These are phyloP conservation scores for Teunomyces lycoperdinae DNA, from an alignment of 805 yeast species.

Conservation along the genomic window DNA sequence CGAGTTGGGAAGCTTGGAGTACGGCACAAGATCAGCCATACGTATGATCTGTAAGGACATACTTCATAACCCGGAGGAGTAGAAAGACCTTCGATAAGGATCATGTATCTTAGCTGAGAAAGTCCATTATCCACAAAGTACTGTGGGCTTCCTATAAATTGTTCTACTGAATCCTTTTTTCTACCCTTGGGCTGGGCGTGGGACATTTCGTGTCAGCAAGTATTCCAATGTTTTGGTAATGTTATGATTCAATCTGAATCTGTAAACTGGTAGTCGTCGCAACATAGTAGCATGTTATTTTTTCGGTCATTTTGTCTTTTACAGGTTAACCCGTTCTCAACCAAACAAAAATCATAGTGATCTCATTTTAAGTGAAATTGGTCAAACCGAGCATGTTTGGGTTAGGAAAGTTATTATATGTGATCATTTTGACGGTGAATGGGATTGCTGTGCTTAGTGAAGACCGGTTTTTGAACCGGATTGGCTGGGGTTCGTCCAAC, in stretches of 20 bases:
- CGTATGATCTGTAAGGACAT: constrained; percentile 68
- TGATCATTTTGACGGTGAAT: constrained; percentile 59
- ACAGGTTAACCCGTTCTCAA: not conserved
- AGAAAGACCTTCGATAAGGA: constrained; percentile 39
- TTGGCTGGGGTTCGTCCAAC: constrained; percentile 31
- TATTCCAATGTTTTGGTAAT: not conserved
- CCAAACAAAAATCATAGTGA: not conserved
- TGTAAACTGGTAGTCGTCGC: no score
- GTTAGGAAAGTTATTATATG: constrained; percentile 56
- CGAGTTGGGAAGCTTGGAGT: constrained; percentile 58
- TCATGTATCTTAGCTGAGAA: constrained; percentile 46
- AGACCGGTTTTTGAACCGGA: constrained; percentile 72
- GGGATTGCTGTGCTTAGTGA: constrained; percentile 78
- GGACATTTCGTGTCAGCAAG: not conserved
- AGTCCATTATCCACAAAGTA: constrained; percentile 47
- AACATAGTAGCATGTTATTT: no score
- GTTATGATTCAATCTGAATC: no score
- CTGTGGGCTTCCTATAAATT: constrained; percentile 43
- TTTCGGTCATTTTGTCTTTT: not conserved
- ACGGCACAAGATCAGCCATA: constrained; percentile 76
- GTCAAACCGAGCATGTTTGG: constrained; percentile 46
- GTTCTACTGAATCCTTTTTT: constrained; percentile 54
- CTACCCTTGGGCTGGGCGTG: constrained; percentile 28
- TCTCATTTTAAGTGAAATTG: not conserved
- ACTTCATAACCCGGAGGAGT: constrained; percentile 46